Conservation (phyloP, 1,139 yeast species). For the Saccharomycopsis hybrid region DNA sequence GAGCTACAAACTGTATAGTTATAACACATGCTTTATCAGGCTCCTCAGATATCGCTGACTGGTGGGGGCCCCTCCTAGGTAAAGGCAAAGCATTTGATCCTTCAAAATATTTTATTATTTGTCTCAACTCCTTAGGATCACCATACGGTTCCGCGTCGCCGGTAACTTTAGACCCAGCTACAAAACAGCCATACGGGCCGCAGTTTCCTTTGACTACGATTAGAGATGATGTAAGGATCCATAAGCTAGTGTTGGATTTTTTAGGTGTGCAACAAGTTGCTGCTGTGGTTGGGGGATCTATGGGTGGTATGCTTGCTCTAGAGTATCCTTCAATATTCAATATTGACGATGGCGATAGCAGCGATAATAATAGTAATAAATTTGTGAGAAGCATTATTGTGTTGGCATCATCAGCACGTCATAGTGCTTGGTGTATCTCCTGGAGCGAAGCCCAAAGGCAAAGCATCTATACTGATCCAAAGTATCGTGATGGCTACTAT, state of each 20-base stretch:
- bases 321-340: constrained; percentile 65
- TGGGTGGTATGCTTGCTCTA: constrained; percentile 98
- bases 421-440: constrained; percentile 97
- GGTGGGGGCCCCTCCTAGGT: constrained; percentile 98
- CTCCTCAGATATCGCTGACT: constrained; percentile 88
- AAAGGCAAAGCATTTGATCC: constrained; percentile 88
- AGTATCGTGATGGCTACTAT: constrained; percentile 83
- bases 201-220: constrained; percentile 90
- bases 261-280: constrained; percentile 74
- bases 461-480: constrained; percentile 90
- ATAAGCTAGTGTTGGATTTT: constrained; percentile 62
- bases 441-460: constrained; percentile 99
- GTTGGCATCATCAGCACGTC: constrained; percentile 88
- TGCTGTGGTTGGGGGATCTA: constrained; percentile 89
- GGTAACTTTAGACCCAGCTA: constrained; percentile 63
- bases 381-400: constrained; percentile 75
- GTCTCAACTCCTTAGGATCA: constrained; percentile 87
- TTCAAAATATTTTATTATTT: constrained; percentile 72
- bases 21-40: constrained; percentile 96
- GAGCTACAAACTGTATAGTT: constrained; percentile 67
- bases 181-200: constrained; percentile 81
- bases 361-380: constrained; percentile 36
- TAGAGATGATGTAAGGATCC: constrained; percentile 85
- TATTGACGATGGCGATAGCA: too few relatives aligned
- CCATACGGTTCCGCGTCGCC: constrained; percentile 98